Base-by-base conservation (phyloP, 2,329 filamentous ascomycete genomes). In the Penicillium paneum region DNA sequence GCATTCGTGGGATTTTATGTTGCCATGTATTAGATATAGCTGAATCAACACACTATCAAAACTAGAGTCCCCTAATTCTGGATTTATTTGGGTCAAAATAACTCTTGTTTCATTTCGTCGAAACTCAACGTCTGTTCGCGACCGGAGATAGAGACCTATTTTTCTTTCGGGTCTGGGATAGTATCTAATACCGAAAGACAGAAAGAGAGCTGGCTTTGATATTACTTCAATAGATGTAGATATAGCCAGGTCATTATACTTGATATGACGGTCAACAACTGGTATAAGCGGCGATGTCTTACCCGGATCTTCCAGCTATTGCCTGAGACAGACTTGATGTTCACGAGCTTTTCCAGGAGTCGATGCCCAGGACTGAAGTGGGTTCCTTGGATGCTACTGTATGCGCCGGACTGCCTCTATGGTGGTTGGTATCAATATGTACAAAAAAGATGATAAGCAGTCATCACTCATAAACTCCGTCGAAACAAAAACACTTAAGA, bases 391-490 rank as follows among this genome's bases (percentile, higher is more conserved):
- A 49, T 49, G 47, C 38, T 41, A 43, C 47, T 43, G 43, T 53
- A 53, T 53, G 36, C 50, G 50, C 50, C 50, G 50, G 39, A 54
- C 40, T 54, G 32, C 46, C 51, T 53, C 50, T 53, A 53, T 53
- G 44, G 50, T 53, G 24, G 21, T 54, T 54, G 52, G 52, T 54
- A 54, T 54, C 46, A 54, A 54, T 54, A 54, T 54, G 35, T 48
- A 53, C 35, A 51, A 36, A 49, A 49, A 56, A 51, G 45, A 52
- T 55, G 51, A 49, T 55, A 49, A 47, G 52, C 49, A 54, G 56
- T 64, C 61, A 61, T 64, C 57, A 63, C 60, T 63, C 60, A 53
- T 63, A 52, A 62, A 43, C 45, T 31, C 42, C 47, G 24, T 47
- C 44, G 50, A 47, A 45, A 38, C 35, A 19, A 24, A 45, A 42